Conservation (phyloP, 176 grass and related monocot genomes). For the Oryza glaberrima region DNA sequence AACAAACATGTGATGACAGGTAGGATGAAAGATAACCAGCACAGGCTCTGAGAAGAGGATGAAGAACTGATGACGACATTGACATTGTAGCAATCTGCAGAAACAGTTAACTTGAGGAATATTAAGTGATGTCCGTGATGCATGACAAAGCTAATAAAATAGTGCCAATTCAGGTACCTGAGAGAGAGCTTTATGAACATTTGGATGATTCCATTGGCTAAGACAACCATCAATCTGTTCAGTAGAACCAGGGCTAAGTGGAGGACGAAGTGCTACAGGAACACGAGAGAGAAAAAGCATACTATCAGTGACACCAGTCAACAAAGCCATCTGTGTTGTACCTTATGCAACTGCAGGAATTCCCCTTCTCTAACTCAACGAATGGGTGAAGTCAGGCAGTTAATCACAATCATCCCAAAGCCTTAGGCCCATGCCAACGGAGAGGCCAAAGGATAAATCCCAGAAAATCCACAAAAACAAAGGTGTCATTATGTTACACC, state of each 20-base stretch:
- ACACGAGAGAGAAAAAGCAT: slow-evolving; percentile 45
- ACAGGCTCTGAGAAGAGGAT: slow-evolving; percentile 85
- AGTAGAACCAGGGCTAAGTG: slow-evolving; percentile 45
- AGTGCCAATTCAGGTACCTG: slow-evolving; percentile 62
- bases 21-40: slow-evolving; percentile 95
- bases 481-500: slow-evolving; percentile 2
- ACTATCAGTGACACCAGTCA: slow-evolving; percentile 29
- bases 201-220: slow-evolving; percentile 79
- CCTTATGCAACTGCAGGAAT: slow-evolving; percentile 5
- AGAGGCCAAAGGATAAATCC: slow-evolving; percentile 1
- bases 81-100: slow-evolving; percentile 88
- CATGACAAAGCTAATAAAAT: slow-evolving; percentile 36
- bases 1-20: slow-evolving; percentile 78
- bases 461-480: slow-evolving; percentile 6
- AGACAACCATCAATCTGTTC: slow-evolving; percentile 91
- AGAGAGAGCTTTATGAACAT: slow-evolving; percentile 80
- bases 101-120: slow-evolving; percentile 49
- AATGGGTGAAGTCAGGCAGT: background rate
- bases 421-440: background rate
- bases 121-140: slow-evolving; percentile 34
- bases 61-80: slow-evolving; percentile 70
- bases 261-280: slow-evolving; percentile 80
- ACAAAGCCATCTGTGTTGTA: background rate
- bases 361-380: background rate
- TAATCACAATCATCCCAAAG: slow-evolving; percentile 4